A percentile compares a stretch with the other conserved stretches of the same genome.
Conservation (phyloP, 805 yeast species). For the Middelhovenomyces tepae region DNA sequence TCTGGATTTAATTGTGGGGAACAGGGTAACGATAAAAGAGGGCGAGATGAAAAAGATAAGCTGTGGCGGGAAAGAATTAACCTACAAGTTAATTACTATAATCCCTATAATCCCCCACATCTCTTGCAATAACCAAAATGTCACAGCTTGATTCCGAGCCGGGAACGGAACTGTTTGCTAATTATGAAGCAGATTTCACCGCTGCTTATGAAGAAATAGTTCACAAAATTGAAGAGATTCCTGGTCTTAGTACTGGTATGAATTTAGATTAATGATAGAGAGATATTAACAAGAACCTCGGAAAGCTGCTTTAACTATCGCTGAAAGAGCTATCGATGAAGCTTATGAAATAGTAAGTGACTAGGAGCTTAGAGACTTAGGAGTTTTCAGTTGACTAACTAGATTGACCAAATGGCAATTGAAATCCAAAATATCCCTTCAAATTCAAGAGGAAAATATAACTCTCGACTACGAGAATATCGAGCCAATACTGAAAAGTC, state of each 20-base stretch:
- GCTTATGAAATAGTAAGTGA: conserved; percentile 55
- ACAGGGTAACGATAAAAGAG: too few relatives aligned
- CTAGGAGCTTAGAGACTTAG: too few relatives aligned
- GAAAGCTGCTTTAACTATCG: conserved; percentile 45
- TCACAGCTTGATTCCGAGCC: conserved; percentile 1
- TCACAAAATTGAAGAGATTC: conserved; percentile 50
- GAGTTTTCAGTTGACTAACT: too few relatives aligned
- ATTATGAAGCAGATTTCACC: conserved; percentile 65
- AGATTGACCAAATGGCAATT: conserved; percentile 74
- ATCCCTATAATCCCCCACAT: too few relatives aligned
- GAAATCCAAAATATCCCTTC: conserved; percentile 85
- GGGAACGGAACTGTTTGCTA: conserved; percentile 42
- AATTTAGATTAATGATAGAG: background rate
- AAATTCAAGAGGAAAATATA: conserved; percentile 56
- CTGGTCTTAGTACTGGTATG: conserved; percentile 37
- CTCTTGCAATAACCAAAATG: background rate
- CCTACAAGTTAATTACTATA: too few relatives aligned
- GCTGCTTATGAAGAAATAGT: conserved; percentile 62
- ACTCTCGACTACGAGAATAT: conserved; percentile 69
- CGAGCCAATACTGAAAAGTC: conserved; percentile 48
- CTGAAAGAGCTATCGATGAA: conserved; percentile 68
- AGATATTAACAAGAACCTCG: conserved; percentile 35
- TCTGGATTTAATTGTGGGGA: too few relatives aligned
- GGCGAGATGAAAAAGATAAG: too few relatives aligned
- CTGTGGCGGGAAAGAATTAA: too few relatives aligned